Evolutionary conservation across 495 filamentous ascomycete species (phyloP), one percentile per base, ranked within the genome.

Genomic region (Neurospora hispaniola): DNA sequence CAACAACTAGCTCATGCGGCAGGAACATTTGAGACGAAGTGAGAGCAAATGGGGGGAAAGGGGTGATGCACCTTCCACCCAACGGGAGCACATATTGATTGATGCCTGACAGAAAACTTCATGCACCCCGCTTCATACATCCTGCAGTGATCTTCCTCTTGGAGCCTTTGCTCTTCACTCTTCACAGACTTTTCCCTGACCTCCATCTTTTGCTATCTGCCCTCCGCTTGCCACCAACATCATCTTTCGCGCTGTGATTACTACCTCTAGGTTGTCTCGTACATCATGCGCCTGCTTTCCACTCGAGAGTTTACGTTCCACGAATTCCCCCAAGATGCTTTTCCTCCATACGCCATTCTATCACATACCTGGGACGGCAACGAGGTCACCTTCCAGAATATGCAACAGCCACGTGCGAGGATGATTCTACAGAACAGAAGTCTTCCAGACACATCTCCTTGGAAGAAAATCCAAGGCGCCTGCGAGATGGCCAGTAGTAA

Each of bases 361-460:
- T 76, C 74, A 3, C 70, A 76, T 59, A 74, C 73, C 0, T 76
- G 73, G 75, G 75, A 48, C 0, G 40, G 43, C 11, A 20, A 75
- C 9, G 74, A 76, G 9, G 42, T 76, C 11, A 68, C 42, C 0
- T 43, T 74, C 11, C 12, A 38, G 38, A 44, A 77, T 10, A 48
- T 72, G 8, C 59, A 9, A 40, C 27, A 41, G 23, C 31, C 35
- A 2, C 31, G 18, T 73, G 23, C 20, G 44, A 14, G 9, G n/a
- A n/a, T n/a, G n/a, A n/a, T n/a, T n/a, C n/a, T n/a, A n/a, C n/a
- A n/a, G n/a, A n/a, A n/a, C n/a, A n/a, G n/a, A n/a, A n/a, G n/a
- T n/a, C n/a, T n/a, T n/a, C n/a, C n/a, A n/a, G n/a, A n/a, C n/a
- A n/a, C n/a, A n/a, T n/a, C n/a, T n/a, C n/a, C n/a, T n/a, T n/a